Conservation (phyloP, 2,329 filamentous ascomycete species). For the Ophiosphaerella korrae region DNA sequence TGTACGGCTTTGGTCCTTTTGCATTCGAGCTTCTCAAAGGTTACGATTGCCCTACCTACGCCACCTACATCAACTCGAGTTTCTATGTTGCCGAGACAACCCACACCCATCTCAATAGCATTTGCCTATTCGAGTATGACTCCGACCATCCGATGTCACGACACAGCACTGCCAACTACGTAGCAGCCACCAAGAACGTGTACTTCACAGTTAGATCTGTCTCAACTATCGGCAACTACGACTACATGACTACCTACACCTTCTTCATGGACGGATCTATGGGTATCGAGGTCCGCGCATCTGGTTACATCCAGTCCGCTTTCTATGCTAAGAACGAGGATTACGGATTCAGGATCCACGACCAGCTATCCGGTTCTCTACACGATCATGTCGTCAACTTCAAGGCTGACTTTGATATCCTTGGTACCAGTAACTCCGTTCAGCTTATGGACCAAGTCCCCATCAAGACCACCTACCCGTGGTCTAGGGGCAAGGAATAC, state of each 20-base stretch:
- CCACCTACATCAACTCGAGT: constrained; percentile 55
- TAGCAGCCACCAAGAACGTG: constrained; percentile 28
- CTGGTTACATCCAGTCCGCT: constrained; percentile 22
- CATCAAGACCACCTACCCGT: constrained; percentile 47
- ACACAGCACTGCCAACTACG: constrained; percentile 25
- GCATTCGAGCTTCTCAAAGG: constrained; percentile 49
- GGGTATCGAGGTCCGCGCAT: constrained; percentile 20
- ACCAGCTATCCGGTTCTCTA: constrained; percentile 37
- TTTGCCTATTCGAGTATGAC: constrained; percentile 50
- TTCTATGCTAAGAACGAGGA: constrained; percentile 24
- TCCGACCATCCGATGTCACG: constrained; percentile 31
- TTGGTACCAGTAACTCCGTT: constrained; percentile 38
- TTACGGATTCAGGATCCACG: constrained; percentile 46
- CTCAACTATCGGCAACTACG: constrained; percentile 2
- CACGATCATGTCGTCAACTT: constrained; percentile 47
- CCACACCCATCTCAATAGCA: constrained; percentile 55
- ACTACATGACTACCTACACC: constrained; percentile 9
- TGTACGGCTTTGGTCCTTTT: constrained; percentile 55
- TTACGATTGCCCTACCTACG: constrained; percentile 58
- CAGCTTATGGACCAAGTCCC: constrained; percentile 19
- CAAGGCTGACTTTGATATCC: constrained; percentile 45
- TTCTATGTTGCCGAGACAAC: constrained; percentile 54
- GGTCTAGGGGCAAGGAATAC: constrained; percentile 52
- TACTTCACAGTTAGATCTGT: constrained; percentile 36
- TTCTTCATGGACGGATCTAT: constrained; percentile 23